A percentile compares a stretch with the other conserved stretches of the same genome.
phyloP scores from a whole-genome alignment of 176 grass and related monocot genomes.

The Paspalum notatum region DNA sequence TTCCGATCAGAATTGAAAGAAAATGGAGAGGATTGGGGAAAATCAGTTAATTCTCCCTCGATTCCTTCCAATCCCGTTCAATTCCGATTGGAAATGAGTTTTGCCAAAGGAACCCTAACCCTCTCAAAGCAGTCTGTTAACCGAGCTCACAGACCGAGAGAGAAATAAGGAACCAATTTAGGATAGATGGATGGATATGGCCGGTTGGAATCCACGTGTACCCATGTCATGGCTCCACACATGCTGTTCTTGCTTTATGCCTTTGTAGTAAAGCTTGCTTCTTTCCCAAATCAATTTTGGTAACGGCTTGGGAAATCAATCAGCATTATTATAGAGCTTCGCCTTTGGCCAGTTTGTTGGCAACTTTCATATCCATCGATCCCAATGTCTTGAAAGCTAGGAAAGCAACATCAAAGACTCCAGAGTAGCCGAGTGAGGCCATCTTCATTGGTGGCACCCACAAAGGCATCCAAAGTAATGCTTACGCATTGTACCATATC shows the following conservation, averaged over 20 bases:
- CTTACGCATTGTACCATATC: too few relatives aligned
- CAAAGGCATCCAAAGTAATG: too few relatives aligned
- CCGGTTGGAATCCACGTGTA: background rate
- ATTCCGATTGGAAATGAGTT: too few relatives aligned
- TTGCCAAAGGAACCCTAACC: too few relatives aligned
- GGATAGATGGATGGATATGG: background rate
- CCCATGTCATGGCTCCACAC: background rate
- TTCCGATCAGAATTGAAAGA: too few relatives aligned
- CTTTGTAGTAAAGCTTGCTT: background rate
- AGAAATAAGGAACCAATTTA: background rate
- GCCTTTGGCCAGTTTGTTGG: background rate
- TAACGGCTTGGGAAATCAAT: background rate
- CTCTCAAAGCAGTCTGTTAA: too few relatives aligned
- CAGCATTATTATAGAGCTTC: background rate
- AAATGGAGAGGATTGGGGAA: too few relatives aligned
- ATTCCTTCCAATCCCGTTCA: too few relatives aligned
- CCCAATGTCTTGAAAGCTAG: background rate
- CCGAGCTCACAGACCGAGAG: background rate
- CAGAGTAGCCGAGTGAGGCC: too few relatives aligned
- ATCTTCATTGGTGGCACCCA: too few relatives aligned
- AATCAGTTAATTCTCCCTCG: too few relatives aligned
- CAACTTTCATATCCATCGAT: background rate
- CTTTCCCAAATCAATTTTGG: background rate
- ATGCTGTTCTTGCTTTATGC: slow-evolving; percentile 1
- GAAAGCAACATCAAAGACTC: too few relatives aligned